Evolutionary conservation across 1,139 yeast species (phyloP).

Genomic region (Torulaspora globosa): DNA sequence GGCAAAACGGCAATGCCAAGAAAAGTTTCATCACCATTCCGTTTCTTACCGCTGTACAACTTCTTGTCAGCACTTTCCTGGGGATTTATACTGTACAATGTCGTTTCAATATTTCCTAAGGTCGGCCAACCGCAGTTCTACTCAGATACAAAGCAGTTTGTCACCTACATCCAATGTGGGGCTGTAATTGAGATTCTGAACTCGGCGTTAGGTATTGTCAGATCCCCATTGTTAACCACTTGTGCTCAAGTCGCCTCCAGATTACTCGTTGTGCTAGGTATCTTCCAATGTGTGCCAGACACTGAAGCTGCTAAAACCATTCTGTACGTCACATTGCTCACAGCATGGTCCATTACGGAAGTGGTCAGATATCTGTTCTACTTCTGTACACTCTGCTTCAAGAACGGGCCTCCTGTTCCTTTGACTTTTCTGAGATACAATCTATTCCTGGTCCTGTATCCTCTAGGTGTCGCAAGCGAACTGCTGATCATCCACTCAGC

Average conservation of each 20-base stretch:
- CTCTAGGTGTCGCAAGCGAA: conserved; percentile 87
- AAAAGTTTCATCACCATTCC: conserved; percentile 20
- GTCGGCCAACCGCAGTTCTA: conserved; percentile 59
- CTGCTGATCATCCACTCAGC: conserved; percentile 65
- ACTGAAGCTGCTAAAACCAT: conserved; percentile 51
- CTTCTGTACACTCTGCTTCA: conserved; percentile 44
- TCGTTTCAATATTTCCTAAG: conserved; percentile 40
- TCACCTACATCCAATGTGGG: conserved; percentile 71
- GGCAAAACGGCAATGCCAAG: conserved; percentile 18
- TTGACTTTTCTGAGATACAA: conserved; percentile 78
- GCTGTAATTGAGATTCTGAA: conserved; percentile 82
- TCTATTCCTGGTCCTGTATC: conserved; percentile 77
- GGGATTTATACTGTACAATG: conserved; percentile 53
- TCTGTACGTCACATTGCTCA: conserved; percentile 60
- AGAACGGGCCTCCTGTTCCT: conserved; percentile 48
- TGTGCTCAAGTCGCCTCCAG: conserved; percentile 84
- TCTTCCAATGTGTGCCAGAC: conserved; percentile 70
- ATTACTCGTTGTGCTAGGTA: conserved; percentile 76
- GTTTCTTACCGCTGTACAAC: conserved; percentile 50
- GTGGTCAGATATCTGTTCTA: conserved; percentile 82
- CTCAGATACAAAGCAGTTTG: conserved; percentile 53
- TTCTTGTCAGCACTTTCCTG: conserved; percentile 63
- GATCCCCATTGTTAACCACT: conserved; percentile 81
- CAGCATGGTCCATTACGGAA: conserved; percentile 92
- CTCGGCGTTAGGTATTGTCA: conserved; percentile 71